Conservation (phyloP, 2,329 filamentous ascomycete species). For the Blastomyces parvus region DNA sequence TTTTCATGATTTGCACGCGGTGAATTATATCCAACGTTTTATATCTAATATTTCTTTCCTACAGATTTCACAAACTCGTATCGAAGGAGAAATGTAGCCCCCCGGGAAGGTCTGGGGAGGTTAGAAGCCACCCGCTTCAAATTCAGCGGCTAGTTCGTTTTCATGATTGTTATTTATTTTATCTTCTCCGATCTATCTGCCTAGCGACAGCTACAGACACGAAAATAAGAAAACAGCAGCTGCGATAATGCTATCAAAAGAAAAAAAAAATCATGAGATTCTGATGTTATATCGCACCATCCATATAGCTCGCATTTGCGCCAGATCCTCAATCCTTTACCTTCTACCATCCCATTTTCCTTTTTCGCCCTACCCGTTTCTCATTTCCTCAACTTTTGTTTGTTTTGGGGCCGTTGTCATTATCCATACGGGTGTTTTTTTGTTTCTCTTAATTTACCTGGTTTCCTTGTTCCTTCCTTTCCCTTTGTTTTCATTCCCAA, state of each 20-base stretch:
- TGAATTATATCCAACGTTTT: neutral
- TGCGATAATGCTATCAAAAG: neutral
- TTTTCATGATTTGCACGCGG: too few relatives aligned
- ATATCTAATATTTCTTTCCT: constrained; percentile 4
- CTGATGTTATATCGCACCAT: neutral
- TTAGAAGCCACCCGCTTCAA: constrained; percentile 81
- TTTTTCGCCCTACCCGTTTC: neutral
- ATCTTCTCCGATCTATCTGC: neutral
- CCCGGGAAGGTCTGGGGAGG: constrained; percentile 77
- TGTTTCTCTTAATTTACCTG: neutral
- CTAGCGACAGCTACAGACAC: neutral
- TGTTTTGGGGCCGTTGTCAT: neutral
- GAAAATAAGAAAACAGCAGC: neutral
- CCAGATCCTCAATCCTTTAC: neutral
- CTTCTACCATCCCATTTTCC: too few relatives aligned
- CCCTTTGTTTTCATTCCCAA: neutral
- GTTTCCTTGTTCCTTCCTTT: neutral
- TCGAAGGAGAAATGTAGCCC: constrained; percentile 87
- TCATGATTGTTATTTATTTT: neutral
- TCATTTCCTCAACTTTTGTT: neutral
- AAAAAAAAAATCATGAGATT: neutral
- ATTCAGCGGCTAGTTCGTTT: constrained; percentile 48
- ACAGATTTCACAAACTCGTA: constrained; percentile 90
- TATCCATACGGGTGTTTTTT: neutral
- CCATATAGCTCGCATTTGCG: neutral